These are phyloP conservation scores for Amesomyces nigricolor DNA, from an alignment of 2,329 filamentous ascomycete species.

Conservation along the genomic window DNA sequence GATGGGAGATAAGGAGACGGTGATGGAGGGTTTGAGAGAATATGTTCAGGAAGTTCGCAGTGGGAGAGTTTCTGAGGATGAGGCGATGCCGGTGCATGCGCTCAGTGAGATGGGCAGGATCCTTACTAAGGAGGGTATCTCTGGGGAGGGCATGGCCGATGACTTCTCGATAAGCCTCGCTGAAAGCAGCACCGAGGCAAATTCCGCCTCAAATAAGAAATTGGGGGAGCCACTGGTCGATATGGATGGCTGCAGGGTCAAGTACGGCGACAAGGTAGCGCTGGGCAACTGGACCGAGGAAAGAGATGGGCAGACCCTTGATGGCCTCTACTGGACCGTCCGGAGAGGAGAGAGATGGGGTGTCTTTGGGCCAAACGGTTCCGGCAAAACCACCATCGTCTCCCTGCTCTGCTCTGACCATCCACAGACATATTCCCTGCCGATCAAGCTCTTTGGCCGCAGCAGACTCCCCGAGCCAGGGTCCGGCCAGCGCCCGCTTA, in stretches of 20 bases:
- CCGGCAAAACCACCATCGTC: constrained; percentile 90
- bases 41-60: constrained; percentile 44
- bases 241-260: constrained; percentile 78
- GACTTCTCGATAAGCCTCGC: constrained; percentile 20
- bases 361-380: constrained; percentile 88
- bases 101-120: constrained; percentile 47
- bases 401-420: constrained; percentile 93
- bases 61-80: constrained; percentile 41
- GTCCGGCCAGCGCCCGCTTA: constrained; percentile 62
- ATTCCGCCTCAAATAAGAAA: constrained; percentile 2
- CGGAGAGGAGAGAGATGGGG: constrained; percentile 82
- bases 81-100: constrained; percentile 42
- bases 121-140: constrained; percentile 37
- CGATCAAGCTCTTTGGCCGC: constrained; percentile 78
- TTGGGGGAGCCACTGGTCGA: constrained; percentile 70
- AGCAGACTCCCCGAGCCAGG: constrained; percentile 71
- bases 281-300: constrained; percentile 74
- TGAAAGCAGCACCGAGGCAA: background rate
- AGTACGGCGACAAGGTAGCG: constrained; percentile 70
- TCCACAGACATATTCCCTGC: constrained; percentile 85
- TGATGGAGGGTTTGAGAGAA: constrained; percentile 49
- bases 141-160: constrained; percentile 35
- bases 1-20: constrained; percentile 59
- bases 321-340: constrained; percentile 78
- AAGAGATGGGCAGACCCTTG: constrained; percentile 41